Base-by-base conservation (phyloP, 192 early-diverging fungal genomes). In the Martensiomyces pterosporus region DNA sequence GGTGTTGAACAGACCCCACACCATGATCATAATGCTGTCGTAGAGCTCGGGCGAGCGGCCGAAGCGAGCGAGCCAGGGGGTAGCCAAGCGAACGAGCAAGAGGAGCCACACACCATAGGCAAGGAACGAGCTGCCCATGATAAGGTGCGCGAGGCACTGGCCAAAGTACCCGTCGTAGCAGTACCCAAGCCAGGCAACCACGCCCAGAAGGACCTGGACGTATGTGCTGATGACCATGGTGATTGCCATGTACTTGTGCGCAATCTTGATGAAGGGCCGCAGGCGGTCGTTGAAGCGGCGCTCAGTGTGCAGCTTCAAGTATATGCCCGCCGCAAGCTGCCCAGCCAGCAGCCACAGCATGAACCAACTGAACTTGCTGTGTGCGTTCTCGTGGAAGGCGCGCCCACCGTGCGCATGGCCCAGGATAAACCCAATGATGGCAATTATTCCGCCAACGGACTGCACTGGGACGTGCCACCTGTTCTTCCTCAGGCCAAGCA, bases 41-140 rank as follows among this genome's bases (percentile, higher is more conserved):
- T 78, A 85, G 49, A 78, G 80, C 64, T 85, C 83, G 47, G 80
- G 83, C 39, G 79, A 80, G 51, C 80, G 80, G 24, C 76, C 73
- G 32, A 63, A 73, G 24, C 60, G 52, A 15, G 36, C 54, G 17
- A 85, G 57, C 82, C 82, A 85, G 7, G 77, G 79, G 2, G 59
- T 63, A 14, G 80, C 83, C 19, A 85, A 58, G 12, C 75, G 77
- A 39, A 84, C 39, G 2, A 73, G 60, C 17, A 85, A 39, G 21
- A 85, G 51, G 37, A 82, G 52, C 33, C 80, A 69, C 8, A 85
- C 69, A 39, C 83, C 83, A 57, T 85, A 85, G 10, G 64, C 80
- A 24, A 82, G 58, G 64, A 85, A 85, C 35, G 83, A 83, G 25
- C 79, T 81, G 24, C 83, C 83, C 83, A 85, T 85, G 45, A 85